A percentile compares a stretch with the other conserved stretches of the same genome.
These are phyloP conservation scores for Blastobotrys serpentis DNA, from an alignment of 1,139 yeast species.

Conservation along the genomic window DNA sequence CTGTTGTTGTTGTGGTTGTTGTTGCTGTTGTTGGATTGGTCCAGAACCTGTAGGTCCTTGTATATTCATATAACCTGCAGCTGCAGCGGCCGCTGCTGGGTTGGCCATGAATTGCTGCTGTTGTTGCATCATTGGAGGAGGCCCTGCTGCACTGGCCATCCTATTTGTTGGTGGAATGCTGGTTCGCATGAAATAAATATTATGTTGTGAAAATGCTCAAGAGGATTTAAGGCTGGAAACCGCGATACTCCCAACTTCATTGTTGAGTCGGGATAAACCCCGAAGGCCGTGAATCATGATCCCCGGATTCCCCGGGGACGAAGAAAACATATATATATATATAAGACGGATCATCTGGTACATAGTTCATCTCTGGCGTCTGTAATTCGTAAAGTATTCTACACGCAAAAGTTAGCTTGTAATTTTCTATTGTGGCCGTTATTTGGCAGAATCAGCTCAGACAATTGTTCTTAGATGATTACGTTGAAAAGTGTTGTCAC, in stretches of 20 bases:
- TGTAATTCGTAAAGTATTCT: too few species aligned
- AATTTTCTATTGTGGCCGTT: too few species aligned
- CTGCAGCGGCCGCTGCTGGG: conserved; percentile 10
- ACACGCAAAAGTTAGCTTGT: too few species aligned
- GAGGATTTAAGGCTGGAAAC: background rate
- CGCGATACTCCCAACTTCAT: background rate
- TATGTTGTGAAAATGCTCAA: background rate
- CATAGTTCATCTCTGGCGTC: too few species aligned
- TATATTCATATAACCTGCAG: conserved; percentile 9
- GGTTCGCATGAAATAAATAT: conserved; percentile 1
- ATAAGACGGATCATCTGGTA: too few species aligned
- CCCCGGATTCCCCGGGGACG: too few species aligned
- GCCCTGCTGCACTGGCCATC: conserved; percentile 11
- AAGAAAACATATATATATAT: too few species aligned
- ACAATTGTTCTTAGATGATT: too few species aligned
- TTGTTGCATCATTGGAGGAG: conserved; percentile 12
- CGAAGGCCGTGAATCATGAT: background rate
- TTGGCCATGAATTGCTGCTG: conserved; percentile 9
- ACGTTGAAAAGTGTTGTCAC: too few species aligned
- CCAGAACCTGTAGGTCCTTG: conserved; percentile 8
- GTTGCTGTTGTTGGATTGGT: conserved; percentile 15
- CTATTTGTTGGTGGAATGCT: conserved; percentile 8
- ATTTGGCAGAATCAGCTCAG: too few species aligned
- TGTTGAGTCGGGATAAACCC: background rate
- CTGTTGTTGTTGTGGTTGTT: conserved; percentile 16